phyloP scores from a whole-genome alignment of 2,329 filamentous ascomycete genomes.

The Phaeosphaeriaceae sp. region DNA sequence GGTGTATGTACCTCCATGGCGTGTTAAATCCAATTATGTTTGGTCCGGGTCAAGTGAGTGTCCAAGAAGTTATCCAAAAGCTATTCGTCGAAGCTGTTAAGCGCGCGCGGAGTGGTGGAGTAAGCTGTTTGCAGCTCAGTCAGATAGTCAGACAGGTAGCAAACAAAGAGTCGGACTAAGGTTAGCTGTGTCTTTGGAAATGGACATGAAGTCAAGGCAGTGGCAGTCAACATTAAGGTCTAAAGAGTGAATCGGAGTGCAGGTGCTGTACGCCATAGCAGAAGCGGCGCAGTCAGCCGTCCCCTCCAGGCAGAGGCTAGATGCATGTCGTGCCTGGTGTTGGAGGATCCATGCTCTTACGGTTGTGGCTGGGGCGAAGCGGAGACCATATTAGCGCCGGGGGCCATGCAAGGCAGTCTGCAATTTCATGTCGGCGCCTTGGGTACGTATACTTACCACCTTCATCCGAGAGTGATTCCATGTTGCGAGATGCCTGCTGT shows the following conservation, averaged over 20 bases:
- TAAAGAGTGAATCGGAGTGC: neutral
- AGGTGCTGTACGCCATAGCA: neutral
- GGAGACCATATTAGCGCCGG: conserved; percentile 5
- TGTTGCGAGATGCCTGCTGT: neutral
- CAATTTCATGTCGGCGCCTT: neutral
- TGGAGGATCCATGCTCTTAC: conserved; percentile 7
- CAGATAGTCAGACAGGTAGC: neutral
- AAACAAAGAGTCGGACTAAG: conserved; percentile 1
- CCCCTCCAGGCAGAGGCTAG: neutral
- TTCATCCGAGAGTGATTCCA: neutral
- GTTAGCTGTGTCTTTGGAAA: conserved; percentile 6
- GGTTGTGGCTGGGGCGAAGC: conserved; percentile 6
- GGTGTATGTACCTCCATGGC: conserved; percentile 5
- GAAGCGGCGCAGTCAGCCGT: conserved; percentile 3
- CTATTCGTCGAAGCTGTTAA: neutral
- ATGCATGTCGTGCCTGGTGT: neutral
- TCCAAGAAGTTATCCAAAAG: neutral
- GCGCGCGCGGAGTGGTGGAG: neutral
- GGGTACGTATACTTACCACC: neutral
- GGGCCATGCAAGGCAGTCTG: conserved; percentile 2
- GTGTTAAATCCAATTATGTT: neutral
- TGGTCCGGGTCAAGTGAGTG: neutral
- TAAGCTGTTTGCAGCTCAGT: conserved; percentile 10
- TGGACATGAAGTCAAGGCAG: conserved; percentile 3
- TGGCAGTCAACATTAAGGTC: neutral